Evolutionary conservation across 2,329 filamentous ascomycete genomes (phyloP), one percentile per base, ranked within the genome.

Genomic region (Ascomycota sp.): DNA sequence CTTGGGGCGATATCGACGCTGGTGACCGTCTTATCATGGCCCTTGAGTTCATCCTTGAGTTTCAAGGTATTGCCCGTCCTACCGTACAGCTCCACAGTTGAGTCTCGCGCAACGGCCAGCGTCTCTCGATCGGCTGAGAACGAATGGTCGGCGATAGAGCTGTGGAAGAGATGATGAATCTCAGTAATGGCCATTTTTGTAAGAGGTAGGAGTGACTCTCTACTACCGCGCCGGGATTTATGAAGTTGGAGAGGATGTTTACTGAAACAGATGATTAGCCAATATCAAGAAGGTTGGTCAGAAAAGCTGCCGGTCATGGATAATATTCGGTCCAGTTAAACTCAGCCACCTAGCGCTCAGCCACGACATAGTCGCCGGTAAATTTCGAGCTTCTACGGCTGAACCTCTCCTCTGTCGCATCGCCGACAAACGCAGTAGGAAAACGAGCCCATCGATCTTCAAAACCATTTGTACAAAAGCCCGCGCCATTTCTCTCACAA

Each of bases 21-120:
- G 2, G 89, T 98, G 30, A 98, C 81, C 1, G 75, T 85, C 63
- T 98, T 98, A 54, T 98, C 91, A 47, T 98, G 89, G 27, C 85
- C 89, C 48, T 85, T 89, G 35, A 98, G 65, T 58, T 94, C 82
- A 52, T 95, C 83, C 51, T 86, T 75, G 40, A 94, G 63, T 50
- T 72, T 72, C 57, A 85, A 94, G 39, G 72, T 68, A 45, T 60
- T 71, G 47, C 79, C 82, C 33, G 65, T 65, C 43, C 64, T 68
- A 44, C 67, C 61, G 53, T 94, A 95, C 25, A 98, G 73, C 62
- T 94, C 83, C 45, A 98, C 76, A 41, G 72, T 69, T 47, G 76
- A 83, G 51, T 95, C 86, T 44, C 82, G 78, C 38, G 86, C 80
- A 33, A 98, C 85, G 33, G 89, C 89, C 33, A 98, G 68, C 20